Evolutionary conservation across 2,329 filamentous ascomycete species (phyloP).

Genomic region (Xylaria sp.): DNA sequence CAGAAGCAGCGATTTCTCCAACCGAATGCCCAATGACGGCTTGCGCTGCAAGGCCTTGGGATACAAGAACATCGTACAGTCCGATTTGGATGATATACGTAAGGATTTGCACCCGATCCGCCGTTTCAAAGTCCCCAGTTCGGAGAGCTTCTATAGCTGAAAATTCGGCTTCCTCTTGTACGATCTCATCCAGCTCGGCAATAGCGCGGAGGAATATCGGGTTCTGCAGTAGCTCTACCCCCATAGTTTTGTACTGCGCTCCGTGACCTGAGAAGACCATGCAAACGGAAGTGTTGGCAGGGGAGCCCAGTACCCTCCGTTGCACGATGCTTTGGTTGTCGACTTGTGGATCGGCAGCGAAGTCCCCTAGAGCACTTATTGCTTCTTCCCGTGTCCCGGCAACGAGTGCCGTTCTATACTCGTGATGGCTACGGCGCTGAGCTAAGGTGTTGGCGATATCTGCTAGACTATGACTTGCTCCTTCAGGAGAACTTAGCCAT

Average conservation of each 20-base stretch:
- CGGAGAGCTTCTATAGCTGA: constrained; percentile 38
- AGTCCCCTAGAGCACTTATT: neutral
- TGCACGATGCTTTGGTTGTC: constrained; percentile 28
- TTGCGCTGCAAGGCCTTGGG: constrained; percentile 48
- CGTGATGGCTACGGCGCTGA: constrained; percentile 27
- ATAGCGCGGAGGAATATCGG: constrained; percentile 46
- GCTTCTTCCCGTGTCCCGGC: constrained; percentile 20
- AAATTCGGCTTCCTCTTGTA: constrained; percentile 42
- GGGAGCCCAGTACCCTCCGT: neutral
- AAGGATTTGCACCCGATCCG: constrained; percentile 50
- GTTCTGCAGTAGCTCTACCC: constrained; percentile 51
- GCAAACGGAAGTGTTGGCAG: constrained; percentile 29
- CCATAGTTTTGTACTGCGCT: constrained; percentile 56
- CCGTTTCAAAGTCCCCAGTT: constrained; percentile 40
- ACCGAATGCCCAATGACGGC: constrained; percentile 57
- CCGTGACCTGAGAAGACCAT: constrained; percentile 57
- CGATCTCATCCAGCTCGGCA: constrained; percentile 43
- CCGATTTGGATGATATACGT: constrained; percentile 54
- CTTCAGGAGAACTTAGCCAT: neutral
- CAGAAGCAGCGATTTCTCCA: constrained; percentile 55
- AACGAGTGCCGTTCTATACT: constrained; percentile 28
- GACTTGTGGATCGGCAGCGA: constrained; percentile 11
- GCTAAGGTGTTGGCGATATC: constrained; percentile 21
- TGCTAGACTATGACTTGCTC: neutral
- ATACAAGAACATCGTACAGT: constrained; percentile 48